phyloP scores from a whole-genome alignment of 371 early-diverging fungal genomes.

The Mortierella sp. region DNA sequence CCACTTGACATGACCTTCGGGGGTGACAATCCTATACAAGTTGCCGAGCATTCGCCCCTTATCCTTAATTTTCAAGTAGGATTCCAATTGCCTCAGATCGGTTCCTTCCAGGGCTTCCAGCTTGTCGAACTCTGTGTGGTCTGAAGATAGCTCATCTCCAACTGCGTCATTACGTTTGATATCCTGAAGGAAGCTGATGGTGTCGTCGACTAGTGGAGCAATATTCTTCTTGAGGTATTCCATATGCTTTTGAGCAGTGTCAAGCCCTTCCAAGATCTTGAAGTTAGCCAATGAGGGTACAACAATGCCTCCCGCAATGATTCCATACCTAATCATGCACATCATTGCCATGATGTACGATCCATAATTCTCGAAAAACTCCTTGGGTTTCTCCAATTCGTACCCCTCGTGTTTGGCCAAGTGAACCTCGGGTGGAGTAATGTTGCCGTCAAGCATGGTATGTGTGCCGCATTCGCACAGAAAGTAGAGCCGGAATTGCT shows the following conservation, averaged over 20 bases:
- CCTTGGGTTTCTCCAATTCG: conserved; percentile 5
- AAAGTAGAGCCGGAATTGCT: conserved; percentile 12
- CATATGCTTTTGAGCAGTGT: neutral
- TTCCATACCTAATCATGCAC: conserved; percentile 15
- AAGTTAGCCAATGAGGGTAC: conserved; percentile 3
- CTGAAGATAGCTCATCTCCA: neutral
- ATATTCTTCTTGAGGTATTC: neutral
- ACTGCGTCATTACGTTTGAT: neutral
- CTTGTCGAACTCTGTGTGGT: neutral
- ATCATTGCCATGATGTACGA: conserved; percentile 11
- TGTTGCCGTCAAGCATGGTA: conserved; percentile 3
- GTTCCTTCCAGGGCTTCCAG: conserved; percentile 19
- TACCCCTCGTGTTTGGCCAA: conserved; percentile 19
- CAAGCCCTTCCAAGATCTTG: neutral
- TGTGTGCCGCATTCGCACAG: conserved; percentile 12
- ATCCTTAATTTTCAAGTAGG: neutral
- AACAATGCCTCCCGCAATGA: conserved; percentile 7
- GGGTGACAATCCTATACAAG: conserved; percentile 2
- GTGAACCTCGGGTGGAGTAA: conserved; percentile 16
- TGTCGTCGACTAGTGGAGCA: neutral
- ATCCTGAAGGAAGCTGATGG: neutral
- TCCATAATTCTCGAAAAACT: conserved; percentile 21
- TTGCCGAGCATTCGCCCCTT: neutral
- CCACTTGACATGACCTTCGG: conserved; percentile 13
- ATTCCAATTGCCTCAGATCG: conserved; percentile 7